Evolutionary conservation across 176 grass and related monocot species (phyloP).

Genomic region (Eragrostis curvula): DNA sequence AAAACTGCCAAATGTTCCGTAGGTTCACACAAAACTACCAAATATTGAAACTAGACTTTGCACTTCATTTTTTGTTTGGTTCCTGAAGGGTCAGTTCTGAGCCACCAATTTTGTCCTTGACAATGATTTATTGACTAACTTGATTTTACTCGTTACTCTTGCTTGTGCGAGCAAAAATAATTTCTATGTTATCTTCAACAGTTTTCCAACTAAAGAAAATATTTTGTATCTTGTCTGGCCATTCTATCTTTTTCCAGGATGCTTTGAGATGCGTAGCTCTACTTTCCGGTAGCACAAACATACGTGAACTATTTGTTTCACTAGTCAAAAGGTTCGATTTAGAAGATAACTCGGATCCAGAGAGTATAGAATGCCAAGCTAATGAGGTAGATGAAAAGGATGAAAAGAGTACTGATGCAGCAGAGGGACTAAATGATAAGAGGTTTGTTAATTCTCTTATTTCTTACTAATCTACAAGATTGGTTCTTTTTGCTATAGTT

Average conservation of each 20-base stretch:
- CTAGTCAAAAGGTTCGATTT: conserved; percentile 72
- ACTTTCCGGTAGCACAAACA: conserved; percentile 59
- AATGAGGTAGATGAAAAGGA: conserved; percentile 44
- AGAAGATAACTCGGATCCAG: conserved; percentile 52
- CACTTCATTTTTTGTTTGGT: not conserved
- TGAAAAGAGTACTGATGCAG: conserved; percentile 42
- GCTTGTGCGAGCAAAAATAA: not conserved
- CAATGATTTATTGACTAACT: not conserved
- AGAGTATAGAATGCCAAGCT: conserved; percentile 55
- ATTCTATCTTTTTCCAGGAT: conserved; percentile 63
- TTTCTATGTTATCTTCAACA: conserved; percentile 1
- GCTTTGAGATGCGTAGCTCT: conserved; percentile 71
- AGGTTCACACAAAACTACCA: not conserved
- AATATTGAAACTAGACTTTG: not conserved
- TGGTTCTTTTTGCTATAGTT: conserved; percentile 25
- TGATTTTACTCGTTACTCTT: conserved; percentile 6
- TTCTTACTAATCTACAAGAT: conserved; percentile 12
- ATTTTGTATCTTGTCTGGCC: conserved; percentile 10
- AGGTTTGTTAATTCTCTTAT: conserved; percentile 46
- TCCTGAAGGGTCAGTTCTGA: conserved; percentile 5
- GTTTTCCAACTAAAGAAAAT: not conserved
- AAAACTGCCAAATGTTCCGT: not conserved
- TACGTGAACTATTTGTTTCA: conserved; percentile 73
- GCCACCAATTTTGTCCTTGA: conserved; percentile 25
- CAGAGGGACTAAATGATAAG: conserved; percentile 46